phyloP scores from a whole-genome alignment of 345 rosid genomes.

The Linum trigynum region DNA sequence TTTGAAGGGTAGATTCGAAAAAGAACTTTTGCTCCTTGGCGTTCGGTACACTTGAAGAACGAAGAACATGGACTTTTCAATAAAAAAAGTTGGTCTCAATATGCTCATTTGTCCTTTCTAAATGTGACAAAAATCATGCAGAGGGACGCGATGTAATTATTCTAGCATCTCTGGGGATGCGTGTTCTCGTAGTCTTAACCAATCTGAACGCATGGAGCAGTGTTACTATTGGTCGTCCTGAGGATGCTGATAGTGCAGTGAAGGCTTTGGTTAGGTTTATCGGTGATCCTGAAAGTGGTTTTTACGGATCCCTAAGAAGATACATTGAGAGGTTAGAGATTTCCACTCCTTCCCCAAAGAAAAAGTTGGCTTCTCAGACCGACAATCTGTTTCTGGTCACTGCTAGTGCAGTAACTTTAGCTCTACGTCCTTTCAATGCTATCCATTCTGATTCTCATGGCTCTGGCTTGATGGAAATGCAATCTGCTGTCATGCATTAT shows the following conservation, averaged over 20 bases:
- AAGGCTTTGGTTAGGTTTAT: conserved; percentile 47
- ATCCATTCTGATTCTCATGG: conserved; percentile 24
- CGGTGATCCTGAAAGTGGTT: conserved; percentile 59
- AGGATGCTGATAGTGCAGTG: conserved; percentile 48
- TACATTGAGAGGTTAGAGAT: conserved; percentile 44
- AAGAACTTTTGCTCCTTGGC: conserved; percentile 61
- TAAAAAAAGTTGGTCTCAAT: conserved; percentile 52
- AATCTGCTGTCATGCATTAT: conserved; percentile 45
- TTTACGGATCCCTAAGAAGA: conserved; percentile 53
- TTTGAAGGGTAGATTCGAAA: conserved; percentile 44
- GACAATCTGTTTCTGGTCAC: conserved; percentile 71
- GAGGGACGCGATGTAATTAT: conserved; percentile 33
- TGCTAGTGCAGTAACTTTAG: conserved; percentile 70
- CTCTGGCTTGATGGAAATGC: conserved; percentile 17
- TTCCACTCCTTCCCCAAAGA: conserved; percentile 19
- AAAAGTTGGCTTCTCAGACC: conserved; percentile 22
- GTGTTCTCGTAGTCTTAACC: conserved; percentile 53
- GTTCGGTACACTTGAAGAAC: conserved; percentile 49
- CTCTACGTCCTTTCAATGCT: conserved; percentile 67
- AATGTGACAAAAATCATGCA: conserved; percentile 34
- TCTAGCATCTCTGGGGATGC: conserved; percentile 56
- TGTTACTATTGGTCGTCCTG: conserved; percentile 23
- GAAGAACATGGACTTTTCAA: conserved; percentile 63
- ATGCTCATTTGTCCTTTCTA: conserved; percentile 52
- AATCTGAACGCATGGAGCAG: conserved; percentile 70